phyloP scores from a whole-genome alignment of 495 filamentous ascomycete species.

The Xylaria flabelliformis region DNA sequence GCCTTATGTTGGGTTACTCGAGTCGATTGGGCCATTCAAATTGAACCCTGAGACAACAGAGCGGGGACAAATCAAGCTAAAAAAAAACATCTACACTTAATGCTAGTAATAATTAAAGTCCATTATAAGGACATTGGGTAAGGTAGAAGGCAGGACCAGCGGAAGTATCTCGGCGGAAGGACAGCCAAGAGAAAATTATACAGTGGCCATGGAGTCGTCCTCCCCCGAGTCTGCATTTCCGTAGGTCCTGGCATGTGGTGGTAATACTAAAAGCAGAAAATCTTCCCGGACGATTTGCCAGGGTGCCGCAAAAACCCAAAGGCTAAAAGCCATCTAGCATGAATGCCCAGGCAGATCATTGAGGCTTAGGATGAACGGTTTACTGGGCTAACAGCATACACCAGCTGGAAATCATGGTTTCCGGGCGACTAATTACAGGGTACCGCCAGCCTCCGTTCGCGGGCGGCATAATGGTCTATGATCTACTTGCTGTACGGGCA shows the following conservation, averaged over 20 bases:
- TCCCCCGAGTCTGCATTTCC: slow-evolving; percentile 12
- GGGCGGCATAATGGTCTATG: background rate
- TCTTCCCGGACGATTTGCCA: background rate
- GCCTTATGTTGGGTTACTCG: slow-evolving; percentile 3
- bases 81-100: background rate
- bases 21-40: slow-evolving; percentile 7
- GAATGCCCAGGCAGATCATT: slow-evolving; percentile 19
- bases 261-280: background rate
- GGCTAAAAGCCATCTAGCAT: slow-evolving; percentile 6
- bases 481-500: background rate
- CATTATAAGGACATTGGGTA: background rate
- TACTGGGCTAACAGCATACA: background rate
- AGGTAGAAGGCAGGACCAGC: background rate
- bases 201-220: slow-evolving; percentile 1
- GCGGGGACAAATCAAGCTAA: background rate
- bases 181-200: background rate
- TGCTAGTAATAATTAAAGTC: background rate
- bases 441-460: background rate
- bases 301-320: background rate
- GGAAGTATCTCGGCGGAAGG: slow-evolving; percentile 15
- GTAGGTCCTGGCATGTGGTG: background rate
- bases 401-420: background rate
- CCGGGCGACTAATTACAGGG: background rate
- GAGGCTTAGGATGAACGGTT: slow-evolving; percentile 23
- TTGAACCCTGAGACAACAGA: slow-evolving; percentile 7